phyloP scores from a whole-genome alignment of 164 flowering plant genomes.

The Brasenia schreberi region DNA sequence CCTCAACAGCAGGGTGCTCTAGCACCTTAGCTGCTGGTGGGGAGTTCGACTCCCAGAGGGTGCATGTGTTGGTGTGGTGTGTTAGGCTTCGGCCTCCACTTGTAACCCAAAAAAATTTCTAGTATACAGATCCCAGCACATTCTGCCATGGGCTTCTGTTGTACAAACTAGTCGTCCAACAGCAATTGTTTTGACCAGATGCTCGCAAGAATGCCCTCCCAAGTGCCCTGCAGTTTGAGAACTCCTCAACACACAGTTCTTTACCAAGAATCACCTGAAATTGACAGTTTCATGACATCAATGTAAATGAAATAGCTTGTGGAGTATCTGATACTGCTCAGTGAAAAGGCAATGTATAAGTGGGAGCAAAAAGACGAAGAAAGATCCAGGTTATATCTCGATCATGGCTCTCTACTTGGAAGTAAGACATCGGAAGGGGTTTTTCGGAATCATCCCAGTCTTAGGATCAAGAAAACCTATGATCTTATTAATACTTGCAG shows the following conservation, averaged over 20 bases:
- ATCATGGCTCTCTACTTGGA: conserved; percentile 80
- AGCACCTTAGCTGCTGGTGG: too few species aligned
- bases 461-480: conserved; percentile 66
- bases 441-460: conserved; percentile 65
- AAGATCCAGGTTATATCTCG: conserved; percentile 36
- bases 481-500: conserved; percentile 62
- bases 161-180: conserved; percentile 31
- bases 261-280: conserved; percentile 53
- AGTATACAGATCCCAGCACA: too few species aligned
- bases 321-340: too few species aligned
- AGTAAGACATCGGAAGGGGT: conserved; percentile 62
- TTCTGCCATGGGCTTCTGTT: too few species aligned
- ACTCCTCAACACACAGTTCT: conserved; percentile 67
- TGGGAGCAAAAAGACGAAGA: not conserved
- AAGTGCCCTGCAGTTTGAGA: conserved; percentile 56
- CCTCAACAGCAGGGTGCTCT: too few species aligned
- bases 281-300: not conserved
- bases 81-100: too few species aligned
- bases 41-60: too few species aligned
- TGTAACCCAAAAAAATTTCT: too few species aligned
- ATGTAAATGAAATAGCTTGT: too few species aligned
- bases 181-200: conserved; percentile 68
- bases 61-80: too few species aligned
- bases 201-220: conserved; percentile 74
- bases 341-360: not conserved